A percentile compares a stretch with the other conserved stretches of the same genome.
Evolutionary conservation across 768 basidiomycete genomes (phyloP).

Genomic region (Auricularia sp.): DNA sequence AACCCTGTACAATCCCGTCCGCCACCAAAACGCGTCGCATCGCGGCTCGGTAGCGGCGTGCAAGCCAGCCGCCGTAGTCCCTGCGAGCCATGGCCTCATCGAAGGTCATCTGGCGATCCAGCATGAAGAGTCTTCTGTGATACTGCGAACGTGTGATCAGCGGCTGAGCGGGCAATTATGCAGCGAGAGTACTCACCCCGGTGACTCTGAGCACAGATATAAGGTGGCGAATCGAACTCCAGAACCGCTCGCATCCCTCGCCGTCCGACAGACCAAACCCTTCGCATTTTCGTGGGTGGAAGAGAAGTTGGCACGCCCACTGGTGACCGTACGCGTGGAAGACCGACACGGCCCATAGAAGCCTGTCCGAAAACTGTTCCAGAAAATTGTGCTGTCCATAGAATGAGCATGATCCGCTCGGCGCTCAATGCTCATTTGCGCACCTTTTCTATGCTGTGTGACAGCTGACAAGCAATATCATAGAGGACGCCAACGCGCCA

Average conservation of each 20-base stretch:
- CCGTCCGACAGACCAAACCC: constrained; percentile 7
- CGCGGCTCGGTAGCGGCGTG: too few relatives aligned
- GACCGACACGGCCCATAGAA: constrained; percentile 2
- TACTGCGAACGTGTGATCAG: neutral
- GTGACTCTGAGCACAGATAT: neutral
- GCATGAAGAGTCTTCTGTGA: too few relatives aligned
- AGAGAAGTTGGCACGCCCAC: constrained; percentile 6
- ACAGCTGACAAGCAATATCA: constrained; percentile 6
- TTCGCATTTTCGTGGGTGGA: constrained; percentile 1
- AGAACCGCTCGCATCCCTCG: constrained; percentile 8
- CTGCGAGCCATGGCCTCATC: too few relatives aligned
- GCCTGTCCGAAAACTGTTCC: neutral
- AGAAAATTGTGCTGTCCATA: neutral
- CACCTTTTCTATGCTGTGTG: constrained; percentile 2
- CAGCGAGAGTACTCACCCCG: neutral
- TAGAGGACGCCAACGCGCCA: constrained; percentile 5
- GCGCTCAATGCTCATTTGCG: neutral
- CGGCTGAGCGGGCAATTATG: neutral
- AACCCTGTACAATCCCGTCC: neutral
- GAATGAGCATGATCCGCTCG: neutral
- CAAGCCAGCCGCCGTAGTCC: too few relatives aligned
- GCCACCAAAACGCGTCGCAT: neutral
- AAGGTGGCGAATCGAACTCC: constrained; percentile 3
- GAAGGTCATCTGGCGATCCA: too few relatives aligned
- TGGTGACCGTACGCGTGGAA: constrained; percentile 8